A percentile compares a stretch with the other conserved stretches of the same genome.
Evolutionary conservation across 306 rosid genomes (phyloP).

Genomic region (Glycine latifolia): DNA sequence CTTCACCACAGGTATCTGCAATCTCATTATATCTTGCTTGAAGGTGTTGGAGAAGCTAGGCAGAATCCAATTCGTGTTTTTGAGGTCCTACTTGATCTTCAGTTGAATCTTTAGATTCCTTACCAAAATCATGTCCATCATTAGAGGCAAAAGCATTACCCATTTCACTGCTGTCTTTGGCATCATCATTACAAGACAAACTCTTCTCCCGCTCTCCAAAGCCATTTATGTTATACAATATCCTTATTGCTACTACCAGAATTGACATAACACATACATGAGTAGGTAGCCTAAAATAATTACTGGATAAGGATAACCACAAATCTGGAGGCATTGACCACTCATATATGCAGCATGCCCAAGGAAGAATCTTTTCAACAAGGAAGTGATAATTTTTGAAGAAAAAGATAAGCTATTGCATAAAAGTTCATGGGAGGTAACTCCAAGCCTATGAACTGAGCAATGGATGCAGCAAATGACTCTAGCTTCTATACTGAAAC

Average conservation of each 20-base stretch:
- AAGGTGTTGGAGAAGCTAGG: slow-evolving; percentile 67
- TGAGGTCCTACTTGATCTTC: slow-evolving; percentile 44
- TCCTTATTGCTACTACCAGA: slow-evolving; percentile 80
- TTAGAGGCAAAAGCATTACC: slow-evolving; percentile 44
- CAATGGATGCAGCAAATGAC: no score
- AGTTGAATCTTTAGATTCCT: slow-evolving; percentile 30
- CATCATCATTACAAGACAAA: slow-evolving; percentile 51
- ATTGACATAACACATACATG: slow-evolving; percentile 85
- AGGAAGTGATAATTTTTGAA: slow-evolving; percentile 70
- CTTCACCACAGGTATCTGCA: slow-evolving; percentile 60
- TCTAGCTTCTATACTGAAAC: no score
- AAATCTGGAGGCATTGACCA: slow-evolving; percentile 86
- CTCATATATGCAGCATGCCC: slow-evolving; percentile 70
- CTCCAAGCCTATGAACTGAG: slow-evolving; percentile 73
- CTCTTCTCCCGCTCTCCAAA: slow-evolving; percentile 89
- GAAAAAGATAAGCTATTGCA: slow-evolving; percentile 72
- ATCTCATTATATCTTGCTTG: slow-evolving; percentile 66
- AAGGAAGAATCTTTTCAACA: slow-evolving; percentile 66
- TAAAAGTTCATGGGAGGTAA: slow-evolving; percentile 91
- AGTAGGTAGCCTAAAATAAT: slow-evolving; percentile 75
- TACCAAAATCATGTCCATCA: slow-evolving; percentile 29
- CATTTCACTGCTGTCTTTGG: slow-evolving; percentile 44
- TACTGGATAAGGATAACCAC: slow-evolving; percentile 76
- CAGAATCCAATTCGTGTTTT: slow-evolving; percentile 56
- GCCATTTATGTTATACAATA: slow-evolving; percentile 76